Percentiles rank a stretch among this genome's conserved stretches.
Conservation (phyloP, 345 rosid genomes). For the Eucalyptus erythrocorys region DNA sequence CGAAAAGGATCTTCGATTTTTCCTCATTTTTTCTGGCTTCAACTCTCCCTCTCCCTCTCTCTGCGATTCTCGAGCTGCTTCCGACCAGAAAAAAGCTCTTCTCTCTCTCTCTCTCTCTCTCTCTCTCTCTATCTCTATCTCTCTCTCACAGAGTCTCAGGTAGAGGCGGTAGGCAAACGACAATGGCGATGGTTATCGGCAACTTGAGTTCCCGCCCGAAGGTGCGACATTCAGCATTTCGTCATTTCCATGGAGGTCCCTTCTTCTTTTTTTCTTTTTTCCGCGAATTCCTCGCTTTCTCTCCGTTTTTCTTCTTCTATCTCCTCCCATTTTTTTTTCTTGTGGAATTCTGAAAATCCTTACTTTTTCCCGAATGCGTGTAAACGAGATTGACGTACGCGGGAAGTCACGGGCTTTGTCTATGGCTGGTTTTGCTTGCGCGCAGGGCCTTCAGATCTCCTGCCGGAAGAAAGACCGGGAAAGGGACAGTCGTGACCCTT, state of each 20-base stretch:
- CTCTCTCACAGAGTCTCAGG: not conserved
- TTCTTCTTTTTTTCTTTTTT: not conserved
- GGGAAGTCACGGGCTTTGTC: not conserved
- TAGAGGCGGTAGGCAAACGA: not conserved
- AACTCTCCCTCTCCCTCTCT: not conserved
- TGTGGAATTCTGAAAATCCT: not conserved
- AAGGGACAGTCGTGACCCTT: slow-evolving; percentile 47
- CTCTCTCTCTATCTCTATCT: not conserved
- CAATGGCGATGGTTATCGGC: slow-evolving; percentile 18
- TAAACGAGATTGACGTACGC: not conserved
- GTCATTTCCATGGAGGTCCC: not conserved
- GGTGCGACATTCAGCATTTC: slow-evolving; percentile 9
- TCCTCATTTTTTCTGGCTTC: not conserved
- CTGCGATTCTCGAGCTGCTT: not conserved
- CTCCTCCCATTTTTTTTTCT: not conserved
- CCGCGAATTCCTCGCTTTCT: not conserved
- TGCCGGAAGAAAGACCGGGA: slow-evolving; percentile 74
- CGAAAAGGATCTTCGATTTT: not conserved
- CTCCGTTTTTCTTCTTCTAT: not conserved
- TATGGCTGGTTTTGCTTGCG: slow-evolving; percentile 2
- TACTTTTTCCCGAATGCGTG: not conserved
- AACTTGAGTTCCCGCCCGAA: slow-evolving; percentile 21
- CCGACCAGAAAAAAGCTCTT: not conserved
- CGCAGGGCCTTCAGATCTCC: slow-evolving; percentile 12
- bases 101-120: not conserved